phyloP scores from a whole-genome alignment of 2,329 filamentous ascomycete species.

The Colletotrichum endophyticum region DNA sequence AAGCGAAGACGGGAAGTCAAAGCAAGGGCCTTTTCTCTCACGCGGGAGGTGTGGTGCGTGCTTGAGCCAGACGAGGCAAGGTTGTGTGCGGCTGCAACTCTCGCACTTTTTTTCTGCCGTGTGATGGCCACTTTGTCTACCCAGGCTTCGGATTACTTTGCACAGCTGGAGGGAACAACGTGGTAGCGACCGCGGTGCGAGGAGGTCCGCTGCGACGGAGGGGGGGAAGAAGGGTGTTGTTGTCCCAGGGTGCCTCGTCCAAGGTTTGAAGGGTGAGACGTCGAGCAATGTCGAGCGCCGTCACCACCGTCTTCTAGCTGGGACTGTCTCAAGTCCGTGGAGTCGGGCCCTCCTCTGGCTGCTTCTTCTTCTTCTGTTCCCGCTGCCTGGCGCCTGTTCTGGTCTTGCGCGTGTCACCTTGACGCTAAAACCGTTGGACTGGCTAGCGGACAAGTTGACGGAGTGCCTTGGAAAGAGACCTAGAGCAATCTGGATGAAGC shows the following conservation, averaged over 20 bases:
- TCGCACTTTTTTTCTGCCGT: background rate
- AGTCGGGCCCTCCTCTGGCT: background rate
- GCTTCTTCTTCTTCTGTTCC: background rate
- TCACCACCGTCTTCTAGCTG: background rate
- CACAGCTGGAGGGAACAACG: background rate
- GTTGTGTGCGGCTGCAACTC: background rate
- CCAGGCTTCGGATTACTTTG: background rate
- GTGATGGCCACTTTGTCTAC: background rate
- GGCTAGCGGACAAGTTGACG: background rate
- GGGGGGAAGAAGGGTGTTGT: background rate
- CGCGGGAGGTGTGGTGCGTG: background rate
- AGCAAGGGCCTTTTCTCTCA: background rate
- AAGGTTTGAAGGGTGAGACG: background rate
- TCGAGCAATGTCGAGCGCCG: background rate
- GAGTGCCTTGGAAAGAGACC: background rate
- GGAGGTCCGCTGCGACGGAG: background rate
- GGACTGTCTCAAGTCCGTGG: conserved; percentile 14
- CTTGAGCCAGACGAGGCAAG: background rate
- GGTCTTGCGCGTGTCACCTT: background rate
- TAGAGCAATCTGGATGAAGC: background rate
- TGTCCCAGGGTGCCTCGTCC: background rate
- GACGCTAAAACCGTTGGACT: background rate
- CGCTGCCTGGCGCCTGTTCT: no score
- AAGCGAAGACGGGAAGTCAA: background rate
- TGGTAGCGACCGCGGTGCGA: background rate